Evolutionary conservation across 257 asterid genomes (phyloP), one percentile per base, ranked within the genome.

Genomic region (Buddleja alternifolia): DNA sequence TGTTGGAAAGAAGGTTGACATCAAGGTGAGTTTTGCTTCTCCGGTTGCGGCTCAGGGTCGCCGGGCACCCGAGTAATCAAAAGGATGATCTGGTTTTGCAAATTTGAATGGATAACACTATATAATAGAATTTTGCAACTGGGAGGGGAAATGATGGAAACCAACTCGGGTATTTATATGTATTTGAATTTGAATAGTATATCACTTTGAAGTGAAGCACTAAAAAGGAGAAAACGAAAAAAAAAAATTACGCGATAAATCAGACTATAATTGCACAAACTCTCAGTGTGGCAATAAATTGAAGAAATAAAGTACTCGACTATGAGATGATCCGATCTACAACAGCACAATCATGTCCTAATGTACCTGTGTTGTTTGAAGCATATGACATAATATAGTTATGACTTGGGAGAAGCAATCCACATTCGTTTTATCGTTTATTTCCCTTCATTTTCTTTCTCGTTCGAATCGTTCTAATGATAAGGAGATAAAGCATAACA

Each of bases 21-120:
- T 78, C 21, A 67, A 70, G 71, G 85, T 77, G 50, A 66, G 14
- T 12, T 80, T 73, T 70, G 57, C 36, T 53, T 68, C 36, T 58
- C 67, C 71, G 4, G 34, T 45, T 44, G 68, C 56, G 24, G 47
- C 39, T 44, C 63, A 44, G 20, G 64, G 40, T 45, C 21, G 34
- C 50, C 51, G 63, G 63, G 41, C 63, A 15, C 59, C 59, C 71
- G 19, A 41, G 50, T 39, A 24, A 65, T 29, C 64, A 25, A 39
- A 61, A 37, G 63, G 24, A n/a, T 15, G 60, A 10, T 4, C n/a
- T 14, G 20, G 15, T n/a, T 42, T 7, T 54, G 54, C 55, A 54
- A 37, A 17, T 40, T 53, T 50, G 62, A n/a, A 37, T 58, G 24
- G 25, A 23, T 0, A 15, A 47, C 7, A 24, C 24, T 17, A 15